A percentile compares a stretch with the other conserved stretches of the same genome.
Evolutionary conservation across 148 eudicot genomes (phyloP).

Genomic region (Persicaria maculosa): DNA sequence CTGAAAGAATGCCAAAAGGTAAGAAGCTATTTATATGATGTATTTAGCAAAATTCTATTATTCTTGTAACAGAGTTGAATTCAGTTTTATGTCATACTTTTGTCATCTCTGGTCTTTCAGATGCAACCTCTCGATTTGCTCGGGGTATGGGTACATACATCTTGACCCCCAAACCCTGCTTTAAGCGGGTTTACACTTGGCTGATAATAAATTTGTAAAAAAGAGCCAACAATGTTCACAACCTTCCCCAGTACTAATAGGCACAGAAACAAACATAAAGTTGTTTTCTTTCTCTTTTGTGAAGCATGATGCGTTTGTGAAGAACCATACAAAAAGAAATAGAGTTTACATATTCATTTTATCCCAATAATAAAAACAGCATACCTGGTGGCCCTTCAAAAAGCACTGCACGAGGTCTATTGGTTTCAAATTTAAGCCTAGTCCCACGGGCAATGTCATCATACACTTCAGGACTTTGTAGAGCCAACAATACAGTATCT

Average conservation of each 20-base stretch:
- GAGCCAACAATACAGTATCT: constrained; percentile 78
- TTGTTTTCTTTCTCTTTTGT: not conserved
- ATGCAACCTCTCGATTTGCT: too few species aligned
- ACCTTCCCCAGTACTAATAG: not conserved
- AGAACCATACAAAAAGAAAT: not conserved
- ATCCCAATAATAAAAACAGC: not conserved
- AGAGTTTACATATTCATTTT: not conserved
- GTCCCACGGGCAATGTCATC: constrained; percentile 98
- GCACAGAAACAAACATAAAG: not conserved
- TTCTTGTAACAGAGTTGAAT: too few species aligned
- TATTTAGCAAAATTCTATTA: not conserved
- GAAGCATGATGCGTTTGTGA: not conserved
- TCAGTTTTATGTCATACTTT: too few species aligned
- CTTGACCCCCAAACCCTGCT: too few species aligned
- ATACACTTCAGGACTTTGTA: constrained; percentile 88
- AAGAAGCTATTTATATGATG: not conserved
- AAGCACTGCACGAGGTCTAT: constrained; percentile 88
- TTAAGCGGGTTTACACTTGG: too few species aligned
- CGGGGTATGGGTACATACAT: too few species aligned
- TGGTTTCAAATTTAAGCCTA: constrained; percentile 81
- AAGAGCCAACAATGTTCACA: not conserved
- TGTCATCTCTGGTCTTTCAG: too few species aligned
- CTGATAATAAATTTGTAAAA: not conserved
- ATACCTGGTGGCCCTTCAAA: constrained; percentile 99
- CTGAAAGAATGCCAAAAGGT: not conserved